Conservation (phyloP, 1,139 yeast genomes). For the Groenewaldozyma auringiensis region DNA sequence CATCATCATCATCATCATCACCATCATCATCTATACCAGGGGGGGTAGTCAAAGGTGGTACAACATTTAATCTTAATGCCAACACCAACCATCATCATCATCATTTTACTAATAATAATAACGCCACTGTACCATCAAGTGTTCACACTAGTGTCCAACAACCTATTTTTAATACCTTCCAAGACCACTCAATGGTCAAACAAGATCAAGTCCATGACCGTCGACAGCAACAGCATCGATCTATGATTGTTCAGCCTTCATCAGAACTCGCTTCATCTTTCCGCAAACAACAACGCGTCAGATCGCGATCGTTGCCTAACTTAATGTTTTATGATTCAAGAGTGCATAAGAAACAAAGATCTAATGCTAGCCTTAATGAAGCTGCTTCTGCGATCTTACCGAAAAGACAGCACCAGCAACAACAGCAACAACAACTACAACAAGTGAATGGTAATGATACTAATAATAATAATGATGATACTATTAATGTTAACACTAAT, state of each 20-base stretch:
- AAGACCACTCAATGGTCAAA: too few relatives aligned
- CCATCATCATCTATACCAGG: neutral
- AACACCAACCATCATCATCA: neutral
- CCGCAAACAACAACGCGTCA: constrained; percentile 16
- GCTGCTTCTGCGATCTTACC: neutral
- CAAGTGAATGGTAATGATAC: neutral
- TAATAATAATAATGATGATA: neutral
- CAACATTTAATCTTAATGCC: neutral
- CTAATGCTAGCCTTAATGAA: constrained; percentile 4
- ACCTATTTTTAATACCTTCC: neutral
- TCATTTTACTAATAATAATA: too few relatives aligned
- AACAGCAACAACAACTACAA: too few relatives aligned
- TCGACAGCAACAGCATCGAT: constrained; percentile 12
- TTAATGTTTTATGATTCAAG: constrained; percentile 15
- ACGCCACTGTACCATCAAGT: neutral
- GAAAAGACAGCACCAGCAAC: too few relatives aligned
- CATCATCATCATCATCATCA: neutral
- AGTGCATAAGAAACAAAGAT: constrained; percentile 15
- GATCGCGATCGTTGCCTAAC: constrained; percentile 23
- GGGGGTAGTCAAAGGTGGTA: neutral
- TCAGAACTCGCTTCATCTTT: neutral
- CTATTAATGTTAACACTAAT: neutral
- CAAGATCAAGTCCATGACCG: too few relatives aligned
- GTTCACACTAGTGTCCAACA: neutral
- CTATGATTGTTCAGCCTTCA: neutral